phyloP scores from a whole-genome alignment of 1,139 yeast genomes.

The Magnusiomyces suaveolens region DNA sequence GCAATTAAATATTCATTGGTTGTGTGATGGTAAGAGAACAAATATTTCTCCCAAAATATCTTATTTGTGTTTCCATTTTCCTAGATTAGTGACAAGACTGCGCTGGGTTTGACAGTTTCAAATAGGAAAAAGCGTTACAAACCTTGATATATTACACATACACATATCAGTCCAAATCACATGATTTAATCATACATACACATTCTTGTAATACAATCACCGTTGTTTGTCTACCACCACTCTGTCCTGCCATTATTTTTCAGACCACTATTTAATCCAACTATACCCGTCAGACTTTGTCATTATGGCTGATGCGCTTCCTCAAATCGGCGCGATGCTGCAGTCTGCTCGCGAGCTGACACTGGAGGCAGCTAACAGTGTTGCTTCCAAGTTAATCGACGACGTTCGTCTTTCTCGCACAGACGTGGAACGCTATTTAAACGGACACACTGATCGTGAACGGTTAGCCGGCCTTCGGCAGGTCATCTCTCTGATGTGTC shows the following conservation, averaged over 20 bases:
- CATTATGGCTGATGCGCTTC: constrained; percentile 41
- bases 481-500: constrained; percentile 50
- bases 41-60: no score
- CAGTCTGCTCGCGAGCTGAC: constrained; percentile 78
- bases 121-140: no score
- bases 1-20: no score
- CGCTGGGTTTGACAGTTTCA: no score
- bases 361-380: constrained; percentile 72
- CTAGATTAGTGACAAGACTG: no score
- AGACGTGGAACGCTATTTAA: constrained; percentile 57
- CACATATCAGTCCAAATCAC: no score
- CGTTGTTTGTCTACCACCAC: no score
- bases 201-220: no score
- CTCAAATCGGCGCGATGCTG: constrained; percentile 44
- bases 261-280: background rate
- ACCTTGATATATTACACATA: no score
- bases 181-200: no score
- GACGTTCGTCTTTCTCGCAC: constrained; percentile 44
- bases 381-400: constrained; percentile 47
- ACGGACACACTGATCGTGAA: constrained; percentile 64
- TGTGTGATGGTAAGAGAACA: no score
- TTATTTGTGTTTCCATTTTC: no score
- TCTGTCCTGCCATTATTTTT: background rate
- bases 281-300: background rate
- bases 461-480: constrained; percentile 66